Percentiles rank a stretch among this genome's conserved stretches.
phyloP scores from a whole-genome alignment of 148 eudicot species.

The Silene latifolia region DNA sequence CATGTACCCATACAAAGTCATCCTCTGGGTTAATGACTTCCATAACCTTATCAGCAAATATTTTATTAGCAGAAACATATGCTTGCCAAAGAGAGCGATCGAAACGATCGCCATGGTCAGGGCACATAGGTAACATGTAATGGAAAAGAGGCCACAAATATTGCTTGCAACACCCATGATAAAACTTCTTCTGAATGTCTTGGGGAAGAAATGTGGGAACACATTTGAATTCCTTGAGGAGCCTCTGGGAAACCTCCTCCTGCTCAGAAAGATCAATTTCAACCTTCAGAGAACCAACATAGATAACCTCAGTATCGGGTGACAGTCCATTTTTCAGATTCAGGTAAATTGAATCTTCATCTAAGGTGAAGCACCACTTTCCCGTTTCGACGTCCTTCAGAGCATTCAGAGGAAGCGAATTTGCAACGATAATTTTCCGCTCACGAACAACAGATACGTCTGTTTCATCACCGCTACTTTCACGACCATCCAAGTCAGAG shows the following conservation, averaged over 20 bases:
- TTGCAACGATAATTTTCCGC: conserved; percentile 62
- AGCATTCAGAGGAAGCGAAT: conserved; percentile 57
- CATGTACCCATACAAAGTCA: conserved; percentile 73
- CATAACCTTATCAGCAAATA: conserved; percentile 71
- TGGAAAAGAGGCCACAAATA: conserved; percentile 82
- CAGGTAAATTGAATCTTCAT: conserved; percentile 55
- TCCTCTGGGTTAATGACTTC: conserved; percentile 71
- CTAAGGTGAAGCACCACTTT: conserved; percentile 58
- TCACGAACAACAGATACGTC: conserved; percentile 34
- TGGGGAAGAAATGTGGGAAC: conserved; percentile 65
- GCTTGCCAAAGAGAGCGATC: conserved; percentile 78
- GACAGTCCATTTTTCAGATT: conserved; percentile 63
- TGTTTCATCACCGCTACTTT: conserved; percentile 43
- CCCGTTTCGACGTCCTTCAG: conserved; percentile 43
- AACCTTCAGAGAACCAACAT: conserved; percentile 66
- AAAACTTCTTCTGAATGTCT: conserved; percentile 52
- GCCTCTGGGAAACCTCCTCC: conserved; percentile 60
- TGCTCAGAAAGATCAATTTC: conserved; percentile 60
- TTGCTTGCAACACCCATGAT: conserved; percentile 73
- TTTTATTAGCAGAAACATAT: conserved; percentile 70
- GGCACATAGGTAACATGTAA: conserved; percentile 73
- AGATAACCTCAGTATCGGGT: conserved; percentile 56
- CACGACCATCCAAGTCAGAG: conserved; percentile 45
- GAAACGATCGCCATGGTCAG: conserved; percentile 72
- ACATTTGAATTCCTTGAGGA: conserved; percentile 56